Conservation (phyloP, 306 rosid species). For the Potentilla sterilis region DNA sequence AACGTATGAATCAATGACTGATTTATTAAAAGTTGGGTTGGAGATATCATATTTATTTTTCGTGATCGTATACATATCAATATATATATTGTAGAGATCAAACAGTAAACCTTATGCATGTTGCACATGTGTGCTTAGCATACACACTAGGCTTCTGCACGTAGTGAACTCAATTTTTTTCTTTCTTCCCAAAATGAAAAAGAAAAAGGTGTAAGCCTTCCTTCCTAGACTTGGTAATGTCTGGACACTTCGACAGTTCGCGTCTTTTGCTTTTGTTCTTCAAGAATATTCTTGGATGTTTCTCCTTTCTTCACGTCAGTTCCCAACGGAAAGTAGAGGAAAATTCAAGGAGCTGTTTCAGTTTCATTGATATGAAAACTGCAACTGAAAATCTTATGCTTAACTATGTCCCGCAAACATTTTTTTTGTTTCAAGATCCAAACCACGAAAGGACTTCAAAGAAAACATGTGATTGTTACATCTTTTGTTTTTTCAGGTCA, state of each 20-base stretch:
- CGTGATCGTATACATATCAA: background rate
- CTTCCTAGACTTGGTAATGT: background rate
- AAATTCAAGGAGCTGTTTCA: background rate
- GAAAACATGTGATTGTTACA: background rate
- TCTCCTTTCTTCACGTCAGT: background rate
- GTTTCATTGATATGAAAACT: background rate
- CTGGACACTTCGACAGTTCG: background rate
- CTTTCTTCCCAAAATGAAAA: background rate
- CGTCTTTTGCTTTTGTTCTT: background rate
- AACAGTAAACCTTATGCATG: background rate
- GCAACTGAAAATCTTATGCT: background rate
- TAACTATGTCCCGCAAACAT: no score
- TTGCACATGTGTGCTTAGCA: background rate
- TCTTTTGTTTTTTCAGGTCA: background rate
- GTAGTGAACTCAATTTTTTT: background rate
- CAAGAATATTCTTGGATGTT: slow-evolving; percentile 14
- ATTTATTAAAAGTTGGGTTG: background rate
- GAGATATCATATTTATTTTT: background rate
- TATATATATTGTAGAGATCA: background rate
- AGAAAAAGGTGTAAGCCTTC: background rate
- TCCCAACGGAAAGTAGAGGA: background rate
- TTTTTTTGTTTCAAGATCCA: background rate
- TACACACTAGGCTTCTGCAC: background rate
- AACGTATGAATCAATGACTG: background rate
- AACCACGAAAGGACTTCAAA: background rate